phyloP scores from a whole-genome alignment of 1,284 basidiomycete genomes.

The Trametes versicolor region DNA sequence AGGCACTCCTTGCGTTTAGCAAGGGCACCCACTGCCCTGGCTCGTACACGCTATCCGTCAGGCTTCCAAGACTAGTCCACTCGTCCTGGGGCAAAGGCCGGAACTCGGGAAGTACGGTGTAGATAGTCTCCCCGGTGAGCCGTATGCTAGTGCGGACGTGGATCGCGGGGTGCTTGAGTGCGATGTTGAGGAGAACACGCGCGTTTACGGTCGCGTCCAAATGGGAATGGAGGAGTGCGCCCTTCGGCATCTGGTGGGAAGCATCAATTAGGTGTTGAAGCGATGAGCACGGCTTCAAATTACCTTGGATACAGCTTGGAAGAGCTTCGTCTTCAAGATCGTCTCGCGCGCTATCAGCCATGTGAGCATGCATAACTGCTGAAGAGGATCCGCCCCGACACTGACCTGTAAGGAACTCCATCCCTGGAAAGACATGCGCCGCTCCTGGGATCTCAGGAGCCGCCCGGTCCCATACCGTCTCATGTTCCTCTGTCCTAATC shows the following conservation, averaged over 20 bases:
- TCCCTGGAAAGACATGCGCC: constrained; percentile 21
- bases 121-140: constrained; percentile 51
- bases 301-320: constrained; percentile 68
- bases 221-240: constrained; percentile 75
- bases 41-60: constrained; percentile 58
- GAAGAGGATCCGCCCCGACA: not conserved
- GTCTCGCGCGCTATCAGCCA: constrained; percentile 58
- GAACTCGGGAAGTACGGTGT: constrained; percentile 59
- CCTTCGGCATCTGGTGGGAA: constrained; percentile 75
- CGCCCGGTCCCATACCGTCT: constrained; percentile 13
- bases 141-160: constrained; percentile 59
- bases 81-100: constrained; percentile 50
- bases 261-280: not conserved
- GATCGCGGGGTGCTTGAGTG: constrained; percentile 64
- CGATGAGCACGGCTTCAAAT: too few relatives aligned
- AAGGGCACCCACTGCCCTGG: constrained; percentile 63
- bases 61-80: constrained; percentile 44
- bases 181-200: constrained; percentile 59
- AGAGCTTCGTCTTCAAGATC: constrained; percentile 67
- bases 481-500: constrained; percentile 11
- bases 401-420: constrained; percentile 26
- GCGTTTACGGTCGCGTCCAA: constrained; percentile 74
- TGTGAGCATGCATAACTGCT: too few relatives aligned
- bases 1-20: constrained; percentile 59
- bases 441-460: constrained; percentile 17